phyloP scores from a whole-genome alignment of 2,329 filamentous ascomycete species.

The Juglanconis oblonga region DNA sequence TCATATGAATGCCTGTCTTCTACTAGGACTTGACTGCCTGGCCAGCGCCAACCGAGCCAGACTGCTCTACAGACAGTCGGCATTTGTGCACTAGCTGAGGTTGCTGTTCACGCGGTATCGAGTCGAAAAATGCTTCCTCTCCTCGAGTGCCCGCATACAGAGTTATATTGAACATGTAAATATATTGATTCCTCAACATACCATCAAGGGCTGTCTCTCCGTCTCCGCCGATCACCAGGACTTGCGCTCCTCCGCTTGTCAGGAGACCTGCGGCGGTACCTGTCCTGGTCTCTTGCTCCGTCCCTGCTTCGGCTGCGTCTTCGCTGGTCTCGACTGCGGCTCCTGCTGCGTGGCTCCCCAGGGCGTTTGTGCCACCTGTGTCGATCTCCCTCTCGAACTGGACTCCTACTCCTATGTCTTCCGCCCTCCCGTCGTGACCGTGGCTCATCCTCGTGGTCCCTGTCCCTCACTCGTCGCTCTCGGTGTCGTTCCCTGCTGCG shows the following conservation, averaged over 20 bases:
- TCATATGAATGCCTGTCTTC: too few species aligned
- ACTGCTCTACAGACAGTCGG: too few species aligned
- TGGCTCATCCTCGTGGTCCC: slow-evolving; percentile 30
- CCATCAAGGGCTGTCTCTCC: background rate
- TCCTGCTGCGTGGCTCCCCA: slow-evolving; percentile 23
- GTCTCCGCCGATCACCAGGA: slow-evolving; percentile 1
- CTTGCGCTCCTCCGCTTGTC: slow-evolving; percentile 23
- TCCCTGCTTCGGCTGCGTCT: slow-evolving; percentile 16
- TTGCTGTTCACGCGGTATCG: too few species aligned
- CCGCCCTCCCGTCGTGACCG: slow-evolving; percentile 26
- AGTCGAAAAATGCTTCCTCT: background rate
- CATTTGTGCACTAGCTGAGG: too few species aligned
- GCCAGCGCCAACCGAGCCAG: too few species aligned
- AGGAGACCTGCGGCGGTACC: slow-evolving; percentile 27
- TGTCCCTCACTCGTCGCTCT: slow-evolving; percentile 26
- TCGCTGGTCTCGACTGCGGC: slow-evolving; percentile 28
- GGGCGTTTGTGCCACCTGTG: slow-evolving; percentile 30
- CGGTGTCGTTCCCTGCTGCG: slow-evolving; percentile 24
- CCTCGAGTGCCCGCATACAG: too few species aligned
- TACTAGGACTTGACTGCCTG: too few species aligned
- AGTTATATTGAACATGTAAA: background rate
- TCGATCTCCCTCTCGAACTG: slow-evolving; percentile 28
- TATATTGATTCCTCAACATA: background rate
- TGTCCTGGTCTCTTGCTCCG: slow-evolving; percentile 27
- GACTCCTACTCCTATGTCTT: slow-evolving; percentile 36